Evolutionary conservation across 2,329 filamentous ascomycete species (phyloP), one percentile per base, ranked within the genome.

Genomic region (Talaromyces marneffei): DNA sequence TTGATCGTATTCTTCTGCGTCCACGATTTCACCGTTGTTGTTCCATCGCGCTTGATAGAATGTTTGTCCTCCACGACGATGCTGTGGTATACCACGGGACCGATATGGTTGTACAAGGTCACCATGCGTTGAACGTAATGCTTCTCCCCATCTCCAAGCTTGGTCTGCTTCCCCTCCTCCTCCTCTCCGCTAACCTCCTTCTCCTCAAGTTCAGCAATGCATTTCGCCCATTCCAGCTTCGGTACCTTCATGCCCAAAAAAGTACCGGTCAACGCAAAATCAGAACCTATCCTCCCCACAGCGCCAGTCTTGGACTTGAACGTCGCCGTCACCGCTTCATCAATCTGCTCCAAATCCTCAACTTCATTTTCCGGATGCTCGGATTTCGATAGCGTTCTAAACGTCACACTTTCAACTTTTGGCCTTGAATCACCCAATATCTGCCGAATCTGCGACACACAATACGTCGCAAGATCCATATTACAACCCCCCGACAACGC

Each of bases 401-500:
- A 64, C 29, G 66, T 63, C n/a, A 72, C 75, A 50, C 65, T 65
- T 2, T 75, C 31, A 57, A 78, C 81, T 57, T 73, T 72, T 16
- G 70, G 71, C 1, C 78, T 76, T 65, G 78, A 75, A 5, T 66
- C 76, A 3, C 64, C 72, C 52, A 79, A 75, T n/a, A 79, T 69
- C 23, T 71, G 63, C 2, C 80, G 72, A 27, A 82, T 20, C 57
- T 18, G 69, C 65, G 12, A 75, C 65, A 79, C 65, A 14, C 66
- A 68, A 62, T 82, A 82, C 14, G 72, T 77, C 1, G 79, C 75
- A 57, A 66, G 55, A 39, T 67, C 68, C 64, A 71, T 68, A 58
- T 77, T 65, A 4, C 73, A 69, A 18, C 79, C 79, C 9, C 79
- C 79, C 1, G 75, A 71, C 0, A 82, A 69, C 2, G 71, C 69